Conservation (phyloP, 176 grass and related monocot genomes). For the Eragrostis curvula region DNA sequence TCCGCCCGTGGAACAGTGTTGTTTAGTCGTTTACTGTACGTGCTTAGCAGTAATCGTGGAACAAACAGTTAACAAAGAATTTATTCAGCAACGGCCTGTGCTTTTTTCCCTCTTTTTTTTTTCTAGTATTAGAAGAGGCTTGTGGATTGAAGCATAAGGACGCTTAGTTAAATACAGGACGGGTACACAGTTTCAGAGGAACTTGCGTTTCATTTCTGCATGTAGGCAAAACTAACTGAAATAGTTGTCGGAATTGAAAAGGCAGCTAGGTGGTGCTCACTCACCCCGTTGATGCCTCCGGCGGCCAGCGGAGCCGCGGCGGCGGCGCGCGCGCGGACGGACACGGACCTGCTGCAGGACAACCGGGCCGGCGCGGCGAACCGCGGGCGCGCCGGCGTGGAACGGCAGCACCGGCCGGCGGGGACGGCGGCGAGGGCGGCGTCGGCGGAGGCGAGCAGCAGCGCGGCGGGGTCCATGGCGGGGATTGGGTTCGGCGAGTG, state of each 20-base stretch:
- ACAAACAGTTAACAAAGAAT: background rate
- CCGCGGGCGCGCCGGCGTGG: background rate
- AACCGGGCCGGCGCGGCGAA: background rate
- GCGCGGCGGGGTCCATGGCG: constrained; percentile 14
- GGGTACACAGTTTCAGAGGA: too few relatives aligned
- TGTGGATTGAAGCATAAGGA: background rate
- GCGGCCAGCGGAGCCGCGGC: constrained; percentile 20
- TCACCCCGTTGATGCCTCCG: constrained; percentile 3
- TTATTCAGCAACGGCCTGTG: background rate
- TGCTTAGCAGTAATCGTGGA: background rate
- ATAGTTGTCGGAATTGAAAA: too few relatives aligned
- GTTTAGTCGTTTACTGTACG: background rate
- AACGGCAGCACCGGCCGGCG: background rate
- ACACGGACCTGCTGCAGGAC: background rate
- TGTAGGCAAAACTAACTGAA: too few relatives aligned
- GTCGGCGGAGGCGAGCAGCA: constrained; percentile 35
- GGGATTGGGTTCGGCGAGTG: background rate
- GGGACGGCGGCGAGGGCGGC: constrained; percentile 21
- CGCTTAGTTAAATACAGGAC: too few relatives aligned
- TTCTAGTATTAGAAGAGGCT: background rate
- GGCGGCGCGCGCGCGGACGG: constrained; percentile 34
- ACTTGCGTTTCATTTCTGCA: too few relatives aligned
- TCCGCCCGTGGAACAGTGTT: background rate
- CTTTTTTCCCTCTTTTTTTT: background rate
- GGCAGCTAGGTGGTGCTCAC: background rate